A percentile compares a stretch with the other conserved stretches of the same genome.
Conservation (phyloP, 2,329 filamentous ascomycete species). For the Cladophialophora carrionii region DNA sequence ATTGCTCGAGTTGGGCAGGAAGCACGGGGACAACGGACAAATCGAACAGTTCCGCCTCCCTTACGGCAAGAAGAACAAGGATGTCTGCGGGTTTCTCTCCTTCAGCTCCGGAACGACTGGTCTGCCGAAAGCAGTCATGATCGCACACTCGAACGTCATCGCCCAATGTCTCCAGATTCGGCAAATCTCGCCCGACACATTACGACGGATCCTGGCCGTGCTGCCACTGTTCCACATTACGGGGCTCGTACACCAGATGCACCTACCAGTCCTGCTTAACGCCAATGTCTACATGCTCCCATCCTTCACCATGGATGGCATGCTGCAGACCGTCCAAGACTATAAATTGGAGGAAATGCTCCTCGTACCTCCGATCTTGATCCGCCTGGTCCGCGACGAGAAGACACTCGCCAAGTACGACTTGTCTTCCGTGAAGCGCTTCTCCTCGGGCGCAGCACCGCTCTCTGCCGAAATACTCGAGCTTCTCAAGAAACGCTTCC, state of each 20-base stretch:
- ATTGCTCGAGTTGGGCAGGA: conserved; percentile 42
- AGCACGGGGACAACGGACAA: conserved; percentile 50
- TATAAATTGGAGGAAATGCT: conserved; percentile 61
- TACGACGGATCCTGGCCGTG: conserved; percentile 59
- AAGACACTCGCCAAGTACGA: conserved; percentile 59
- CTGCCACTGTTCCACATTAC: conserved; percentile 64
- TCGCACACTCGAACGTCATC: conserved; percentile 57
- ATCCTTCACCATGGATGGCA: conserved; percentile 63
- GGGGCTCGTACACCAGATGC: conserved; percentile 65
- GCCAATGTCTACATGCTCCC: conserved; percentile 69
- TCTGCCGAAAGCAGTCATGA: conserved; percentile 44
- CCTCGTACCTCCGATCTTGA: conserved; percentile 64
- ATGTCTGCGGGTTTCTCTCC: conserved; percentile 56
- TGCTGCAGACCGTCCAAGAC: conserved; percentile 58
- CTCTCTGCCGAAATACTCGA: conserved; percentile 61
- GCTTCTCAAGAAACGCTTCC: conserved; percentile 60
- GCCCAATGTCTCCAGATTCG: conserved; percentile 65
- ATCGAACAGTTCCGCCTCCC: conserved; percentile 55
- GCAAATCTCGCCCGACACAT: conserved; percentile 55
- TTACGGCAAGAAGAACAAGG: conserved; percentile 58
- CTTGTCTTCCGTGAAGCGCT: conserved; percentile 58
- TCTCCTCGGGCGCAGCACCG: conserved; percentile 65
- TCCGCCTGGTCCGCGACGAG: conserved; percentile 61
- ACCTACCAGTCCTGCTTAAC: conserved; percentile 65
- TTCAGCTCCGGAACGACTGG: conserved; percentile 45